Evolutionary conservation across 2,329 filamentous ascomycete genomes (phyloP).

Genomic region (Ophiocordyceps camponoti-floridani): DNA sequence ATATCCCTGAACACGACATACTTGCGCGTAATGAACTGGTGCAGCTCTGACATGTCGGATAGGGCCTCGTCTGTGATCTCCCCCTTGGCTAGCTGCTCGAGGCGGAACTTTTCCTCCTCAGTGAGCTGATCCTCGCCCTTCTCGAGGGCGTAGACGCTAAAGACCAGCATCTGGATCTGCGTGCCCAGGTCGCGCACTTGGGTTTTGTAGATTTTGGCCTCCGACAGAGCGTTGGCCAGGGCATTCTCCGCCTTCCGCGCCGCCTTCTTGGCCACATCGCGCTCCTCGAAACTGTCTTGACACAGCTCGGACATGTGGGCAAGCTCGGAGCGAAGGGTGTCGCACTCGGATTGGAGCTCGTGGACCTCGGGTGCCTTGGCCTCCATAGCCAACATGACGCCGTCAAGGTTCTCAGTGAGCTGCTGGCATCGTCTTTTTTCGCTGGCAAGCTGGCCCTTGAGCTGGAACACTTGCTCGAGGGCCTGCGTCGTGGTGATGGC

Average conservation of each 20-base stretch:
- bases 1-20: constrained; percentile 83
- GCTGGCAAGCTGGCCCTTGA: constrained; percentile 54
- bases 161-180: constrained; percentile 78
- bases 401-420: constrained; percentile 61
- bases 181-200: constrained; percentile 79
- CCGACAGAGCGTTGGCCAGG: constrained; percentile 42
- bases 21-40: constrained; percentile 74
- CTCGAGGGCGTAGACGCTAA: constrained; percentile 69
- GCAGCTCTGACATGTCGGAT: constrained; percentile 65
- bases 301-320: constrained; percentile 72
- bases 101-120: constrained; percentile 52
- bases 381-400: constrained; percentile 72
- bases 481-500: constrained; percentile 42
- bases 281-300: constrained; percentile 64
- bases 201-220: constrained; percentile 64
- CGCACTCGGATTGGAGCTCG: constrained; percentile 66
- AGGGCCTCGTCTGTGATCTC: constrained; percentile 54
- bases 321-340: constrained; percentile 63
- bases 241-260: constrained; percentile 64
- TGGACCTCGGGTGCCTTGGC: constrained; percentile 75
- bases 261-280: constrained; percentile 62
- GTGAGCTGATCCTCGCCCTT: constrained; percentile 57
- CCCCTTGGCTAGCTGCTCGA: constrained; percentile 62
- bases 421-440: constrained; percentile 61
- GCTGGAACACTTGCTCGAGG: constrained; percentile 44